Percentiles rank a stretch among this genome's conserved stretches.
These are phyloP conservation scores for Dothistroma pini DNA, from an alignment of 2,329 filamentous ascomycete species.

Conservation along the genomic window DNA sequence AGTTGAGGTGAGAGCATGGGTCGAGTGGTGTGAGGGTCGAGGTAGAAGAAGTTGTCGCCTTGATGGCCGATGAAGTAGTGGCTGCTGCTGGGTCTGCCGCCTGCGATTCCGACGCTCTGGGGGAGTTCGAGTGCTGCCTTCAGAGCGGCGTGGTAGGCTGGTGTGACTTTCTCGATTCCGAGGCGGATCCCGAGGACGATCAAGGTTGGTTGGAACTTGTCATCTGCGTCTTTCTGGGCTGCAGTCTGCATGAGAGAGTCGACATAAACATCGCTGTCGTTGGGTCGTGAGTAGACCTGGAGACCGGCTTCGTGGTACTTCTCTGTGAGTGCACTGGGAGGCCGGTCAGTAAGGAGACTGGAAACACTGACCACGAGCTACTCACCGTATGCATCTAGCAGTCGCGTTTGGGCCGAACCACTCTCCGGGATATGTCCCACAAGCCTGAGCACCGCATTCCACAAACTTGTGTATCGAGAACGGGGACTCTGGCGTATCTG, in stretches of 20 bases:
- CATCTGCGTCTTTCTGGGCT: constrained; percentile 54
- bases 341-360: constrained; percentile 20
- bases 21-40: constrained; percentile 88
- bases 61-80: constrained; percentile 72
- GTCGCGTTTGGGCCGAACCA: constrained; percentile 99
- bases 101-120: constrained; percentile 94
- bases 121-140: constrained; percentile 78
- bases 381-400: constrained; percentile 87
- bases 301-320: constrained; percentile 60
- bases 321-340: constrained; percentile 66
- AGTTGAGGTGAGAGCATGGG: constrained; percentile 61
- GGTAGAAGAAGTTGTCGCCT: constrained; percentile 82
- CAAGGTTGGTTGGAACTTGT: constrained; percentile 73
- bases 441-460: constrained; percentile 75
- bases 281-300: constrained; percentile 82
- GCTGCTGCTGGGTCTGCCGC: constrained; percentile 86
- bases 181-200: constrained; percentile 85
- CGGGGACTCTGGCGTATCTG: constrained; percentile 78
- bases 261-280: constrained; percentile 89
- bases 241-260: constrained; percentile 80
- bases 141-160: constrained; percentile 92
- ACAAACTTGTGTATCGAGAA: constrained; percentile 98
- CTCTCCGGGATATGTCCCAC: constrained; percentile 91
- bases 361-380: constrained; percentile 17
- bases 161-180: constrained; percentile 90